Evolutionary conservation across 2,329 filamentous ascomycete species (phyloP).

Genomic region (Aspergillus bombycis): DNA sequence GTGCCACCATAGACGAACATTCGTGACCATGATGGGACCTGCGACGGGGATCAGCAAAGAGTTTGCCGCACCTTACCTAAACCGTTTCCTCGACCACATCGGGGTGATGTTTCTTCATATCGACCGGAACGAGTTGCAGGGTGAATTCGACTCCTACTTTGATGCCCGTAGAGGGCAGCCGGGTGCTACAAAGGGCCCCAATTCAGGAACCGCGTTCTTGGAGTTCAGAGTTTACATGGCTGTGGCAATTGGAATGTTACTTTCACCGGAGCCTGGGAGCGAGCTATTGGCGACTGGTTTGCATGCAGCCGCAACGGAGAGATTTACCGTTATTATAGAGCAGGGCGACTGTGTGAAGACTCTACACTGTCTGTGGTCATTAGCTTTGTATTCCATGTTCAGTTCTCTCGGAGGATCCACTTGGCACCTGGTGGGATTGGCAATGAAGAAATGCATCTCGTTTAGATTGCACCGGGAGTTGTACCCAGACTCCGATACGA

Average conservation of each 20-base stretch:
- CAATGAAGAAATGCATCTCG: constrained; percentile 33
- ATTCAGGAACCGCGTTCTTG: neutral
- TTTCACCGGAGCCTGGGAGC: neutral
- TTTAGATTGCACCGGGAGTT: constrained; percentile 31
- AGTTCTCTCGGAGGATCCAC: constrained; percentile 30
- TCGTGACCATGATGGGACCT: neutral
- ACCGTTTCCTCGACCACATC: neutral
- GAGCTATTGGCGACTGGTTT: neutral
- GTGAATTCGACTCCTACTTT: neutral
- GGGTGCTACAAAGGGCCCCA: neutral
- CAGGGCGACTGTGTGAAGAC: neutral
- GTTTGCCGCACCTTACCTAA: neutral
- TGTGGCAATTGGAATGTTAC: neutral
- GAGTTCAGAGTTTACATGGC: neutral
- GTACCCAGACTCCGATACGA: constrained; percentile 10
- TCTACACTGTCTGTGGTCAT: neutral
- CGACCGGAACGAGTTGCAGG: neutral
- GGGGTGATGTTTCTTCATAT: neutral
- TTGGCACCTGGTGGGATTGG: constrained; percentile 36
- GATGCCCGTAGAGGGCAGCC: neutral
- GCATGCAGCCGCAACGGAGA: neutral
- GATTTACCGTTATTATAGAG: neutral
- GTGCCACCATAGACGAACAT: neutral
- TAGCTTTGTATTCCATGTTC: constrained; percentile 18
- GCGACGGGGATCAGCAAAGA: neutral